Conservation (phyloP, 73 alveolate species). For the Paramecium tetraurelia region DNA sequence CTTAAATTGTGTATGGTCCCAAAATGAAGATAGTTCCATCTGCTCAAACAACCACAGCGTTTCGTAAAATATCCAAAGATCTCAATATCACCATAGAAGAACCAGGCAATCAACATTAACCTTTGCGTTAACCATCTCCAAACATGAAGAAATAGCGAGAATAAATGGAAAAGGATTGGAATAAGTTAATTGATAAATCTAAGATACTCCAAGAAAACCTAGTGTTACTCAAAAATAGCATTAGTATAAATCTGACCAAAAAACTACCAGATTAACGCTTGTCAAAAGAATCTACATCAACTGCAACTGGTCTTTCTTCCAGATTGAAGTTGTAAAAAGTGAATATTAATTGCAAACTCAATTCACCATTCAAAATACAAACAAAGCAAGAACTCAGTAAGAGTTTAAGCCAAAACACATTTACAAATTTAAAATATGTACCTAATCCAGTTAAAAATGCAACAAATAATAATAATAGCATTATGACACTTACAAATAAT, state of each 20-base stretch:
- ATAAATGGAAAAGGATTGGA: conserved; percentile 17
- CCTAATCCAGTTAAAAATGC: not conserved
- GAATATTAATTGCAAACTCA: not conserved
- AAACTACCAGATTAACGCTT: not conserved
- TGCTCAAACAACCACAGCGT: not conserved
- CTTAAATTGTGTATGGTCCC: not conserved
- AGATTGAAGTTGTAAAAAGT: not conserved
- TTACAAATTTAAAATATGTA: not conserved
- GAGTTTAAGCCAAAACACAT: not conserved
- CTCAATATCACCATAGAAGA: not conserved
- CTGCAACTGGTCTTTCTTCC: not conserved
- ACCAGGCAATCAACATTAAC: not conserved
- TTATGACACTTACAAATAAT: not conserved
- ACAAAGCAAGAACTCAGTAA: not conserved
- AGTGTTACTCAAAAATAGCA: not conserved
- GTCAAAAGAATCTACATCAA: conserved; percentile 27
- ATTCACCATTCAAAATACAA: not conserved
- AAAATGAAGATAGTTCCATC: not conserved
- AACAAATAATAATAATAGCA: not conserved
- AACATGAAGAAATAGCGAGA: not conserved
- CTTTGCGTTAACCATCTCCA: not conserved
- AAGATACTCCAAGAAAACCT: not conserved
- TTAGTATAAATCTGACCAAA: not conserved
- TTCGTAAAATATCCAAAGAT: not conserved
- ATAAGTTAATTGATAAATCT: not conserved